Percentiles rank a stretch among this genome's conserved stretches.
These are phyloP conservation scores for Scedosporium apiospermum DNA, from an alignment of 2,329 filamentous ascomycete genomes.

Conservation along the genomic window DNA sequence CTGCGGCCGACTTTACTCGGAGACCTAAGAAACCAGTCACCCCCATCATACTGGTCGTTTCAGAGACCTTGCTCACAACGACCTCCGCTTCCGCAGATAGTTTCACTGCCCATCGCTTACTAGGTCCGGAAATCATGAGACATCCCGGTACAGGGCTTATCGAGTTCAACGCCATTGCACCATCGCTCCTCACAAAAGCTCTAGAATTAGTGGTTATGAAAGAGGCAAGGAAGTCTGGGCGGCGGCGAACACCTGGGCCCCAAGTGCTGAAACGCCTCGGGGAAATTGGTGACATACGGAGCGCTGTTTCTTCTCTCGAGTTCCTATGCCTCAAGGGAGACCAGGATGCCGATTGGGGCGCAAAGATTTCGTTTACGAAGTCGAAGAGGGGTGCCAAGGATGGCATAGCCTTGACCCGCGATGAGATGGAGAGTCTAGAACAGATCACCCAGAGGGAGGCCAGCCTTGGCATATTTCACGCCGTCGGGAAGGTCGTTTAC, in stretches of 20 bases:
- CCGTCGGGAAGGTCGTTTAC: slow-evolving; percentile 90
- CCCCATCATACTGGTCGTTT: slow-evolving; percentile 82
- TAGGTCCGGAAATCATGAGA: slow-evolving; percentile 76
- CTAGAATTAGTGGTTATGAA: slow-evolving; percentile 75
- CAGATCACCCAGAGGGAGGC: slow-evolving; percentile 80
- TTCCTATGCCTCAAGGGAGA: slow-evolving; percentile 84
- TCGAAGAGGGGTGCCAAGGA: slow-evolving; percentile 52
- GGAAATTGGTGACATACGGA: slow-evolving; percentile 85
- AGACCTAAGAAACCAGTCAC: slow-evolving; percentile 40
- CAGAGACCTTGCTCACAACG: slow-evolving; percentile 80
- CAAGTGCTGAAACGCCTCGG: slow-evolving; percentile 69
- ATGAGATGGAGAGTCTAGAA: slow-evolving; percentile 71
- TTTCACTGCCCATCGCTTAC: slow-evolving; percentile 81
- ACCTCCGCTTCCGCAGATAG: slow-evolving; percentile 79
- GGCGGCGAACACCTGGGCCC: slow-evolving; percentile 67
- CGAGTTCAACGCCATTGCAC: slow-evolving; percentile 88
- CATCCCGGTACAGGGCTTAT: slow-evolving; percentile 73
- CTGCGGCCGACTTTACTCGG: slow-evolving; percentile 36
- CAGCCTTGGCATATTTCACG: slow-evolving; percentile 89
- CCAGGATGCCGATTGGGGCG: slow-evolving; percentile 62
- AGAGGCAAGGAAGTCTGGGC: slow-evolving; percentile 69
- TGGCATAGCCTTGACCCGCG: slow-evolving; percentile 54
- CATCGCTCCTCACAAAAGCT: slow-evolving; percentile 76
- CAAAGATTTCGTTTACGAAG: slow-evolving; percentile 62
- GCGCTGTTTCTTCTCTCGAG: slow-evolving; percentile 83